Evolutionary conservation across 768 basidiomycete species (phyloP), one percentile per base, ranked within the genome.

Genomic region (Xerocomellus chrysenteron): DNA sequence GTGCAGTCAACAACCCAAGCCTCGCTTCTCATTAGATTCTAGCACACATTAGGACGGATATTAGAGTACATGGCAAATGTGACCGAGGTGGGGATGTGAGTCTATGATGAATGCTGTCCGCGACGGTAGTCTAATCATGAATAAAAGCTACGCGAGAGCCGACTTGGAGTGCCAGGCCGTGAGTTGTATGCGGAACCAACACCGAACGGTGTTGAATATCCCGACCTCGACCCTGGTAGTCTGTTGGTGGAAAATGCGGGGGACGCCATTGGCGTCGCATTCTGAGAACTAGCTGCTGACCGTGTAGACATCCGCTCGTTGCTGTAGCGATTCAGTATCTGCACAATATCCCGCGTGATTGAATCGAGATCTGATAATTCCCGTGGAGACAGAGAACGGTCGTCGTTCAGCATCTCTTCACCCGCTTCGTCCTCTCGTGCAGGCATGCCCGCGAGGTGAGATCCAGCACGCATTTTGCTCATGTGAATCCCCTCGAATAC

Each of bases 401-500:
- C 80, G 58, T 68, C 75, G 44, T 65, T 60, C 43, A 59, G 57
- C 30, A 70, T 72, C 49, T 81, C 82, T 57, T 84, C 86, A 5
- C 80, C 83, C 4, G 77, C 76, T 67, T 89, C 90, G 42, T 80
- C 80, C 43, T 73, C 78, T 33, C 78, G 75, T 26, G 52, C 41
- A 47, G 77, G 72, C 33, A 78, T 65, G 8, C 75, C 62, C 5
- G 70, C 67, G 13, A 67, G 62, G n/a, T 66, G 68, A 54, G 69
- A 60, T 41, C 73, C 71, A 19, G 59, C 47, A n/a, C 50, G 59
- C 42, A 48, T 60, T 47, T 55, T 60, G 72, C 78, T 78, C 50
- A 76, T 78, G 52, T 70, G 70, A 52, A 96, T 87, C 21, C 94
- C 93, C 64, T 96, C 90, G 62, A 92, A 98, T 7, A 97, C 91